Evolutionary conservation across 495 filamentous ascomycete species (phyloP), one percentile per base, ranked within the genome.

Genomic region (Beverwykella pulmonaria): DNA sequence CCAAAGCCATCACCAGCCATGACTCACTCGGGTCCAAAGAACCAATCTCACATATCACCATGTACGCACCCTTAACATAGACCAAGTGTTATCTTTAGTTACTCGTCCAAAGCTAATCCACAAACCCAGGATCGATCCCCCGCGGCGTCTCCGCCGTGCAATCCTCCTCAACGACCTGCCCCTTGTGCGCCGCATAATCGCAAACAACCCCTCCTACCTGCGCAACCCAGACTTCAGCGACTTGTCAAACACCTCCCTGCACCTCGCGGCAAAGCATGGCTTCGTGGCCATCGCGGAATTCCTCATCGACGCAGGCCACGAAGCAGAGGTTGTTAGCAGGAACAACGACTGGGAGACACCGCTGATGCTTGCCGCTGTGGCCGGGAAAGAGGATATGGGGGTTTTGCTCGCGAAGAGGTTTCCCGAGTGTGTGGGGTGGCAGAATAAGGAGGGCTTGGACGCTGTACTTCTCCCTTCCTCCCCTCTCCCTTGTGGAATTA

Each of bases 271-370:
- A 26, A 80, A 82, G 30, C 82, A 88, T 52, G 90, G 90, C n/a
- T 82, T 86, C 69, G 75, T 86, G 14, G 73, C 82, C 17, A 87
- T 92, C 65, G 84, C 83, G 77, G 88, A 88, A 59, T 74, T 71
- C 69, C 73, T 80, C 15, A 71, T 80, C 36, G 61, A 72, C 27
- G 68, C 77, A 17, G 80, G 79, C 41, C 73, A 81, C 63, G 77
- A 81, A 60, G 71, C 76, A 41, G 79, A 78, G 25, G 80, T 82
- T 41, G 83, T 91, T 50, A 84, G 84, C 46, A 82, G 86, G 62
- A 93, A 93, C 73, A 83, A 86, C 68, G 78, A 86, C 30, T 83
- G 88, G 71, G 85, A 92, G 62, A 93, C 90, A 0, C 87, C 91
- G 3, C 82, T 87, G 36, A 79, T 79, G 76, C 67, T 79, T 0